phyloP scores from a whole-genome alignment of 1,284 basidiomycete genomes.

The Phellinidium pouzarii region DNA sequence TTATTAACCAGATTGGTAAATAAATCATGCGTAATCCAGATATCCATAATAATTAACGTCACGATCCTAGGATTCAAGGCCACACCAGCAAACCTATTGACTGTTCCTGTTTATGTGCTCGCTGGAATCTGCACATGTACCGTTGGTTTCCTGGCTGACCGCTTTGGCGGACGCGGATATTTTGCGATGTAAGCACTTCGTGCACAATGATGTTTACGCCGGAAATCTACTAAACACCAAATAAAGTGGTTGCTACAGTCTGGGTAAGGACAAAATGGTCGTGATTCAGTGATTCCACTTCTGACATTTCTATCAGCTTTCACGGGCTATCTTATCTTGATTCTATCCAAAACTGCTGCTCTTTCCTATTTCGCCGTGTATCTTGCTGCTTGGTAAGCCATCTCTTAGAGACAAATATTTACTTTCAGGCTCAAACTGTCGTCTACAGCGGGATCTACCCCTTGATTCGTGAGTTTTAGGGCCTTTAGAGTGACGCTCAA shows the following conservation, averaged over 20 bases:
- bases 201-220: no score
- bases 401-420: slow-evolving; percentile 18
- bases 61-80: slow-evolving; percentile 48
- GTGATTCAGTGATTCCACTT: slow-evolving; percentile 29
- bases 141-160: slow-evolving; percentile 58
- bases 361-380: slow-evolving; percentile 67
- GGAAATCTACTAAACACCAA: neutral
- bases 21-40: neutral
- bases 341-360: slow-evolving; percentile 50
- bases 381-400: slow-evolving; percentile 48
- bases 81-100: slow-evolving; percentile 64
- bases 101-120: slow-evolving; percentile 60
- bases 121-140: slow-evolving; percentile 60
- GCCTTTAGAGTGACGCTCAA: neutral
- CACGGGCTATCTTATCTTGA: slow-evolving; percentile 63
- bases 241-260: slow-evolving; percentile 28
- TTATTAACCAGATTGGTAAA: slow-evolving; percentile 52
- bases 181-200: slow-evolving; percentile 49
- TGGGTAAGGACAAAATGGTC: slow-evolving; percentile 35
- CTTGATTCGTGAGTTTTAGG: slow-evolving; percentile 46
- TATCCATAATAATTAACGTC: neutral
- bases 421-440: slow-evolving; percentile 6
- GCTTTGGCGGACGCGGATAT: slow-evolving; percentile 49
- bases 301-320: slow-evolving; percentile 49
- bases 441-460: slow-evolving; percentile 59